phyloP scores from a whole-genome alignment of 352 stramenopile species.

The Phytophthora citrophthora region DNA sequence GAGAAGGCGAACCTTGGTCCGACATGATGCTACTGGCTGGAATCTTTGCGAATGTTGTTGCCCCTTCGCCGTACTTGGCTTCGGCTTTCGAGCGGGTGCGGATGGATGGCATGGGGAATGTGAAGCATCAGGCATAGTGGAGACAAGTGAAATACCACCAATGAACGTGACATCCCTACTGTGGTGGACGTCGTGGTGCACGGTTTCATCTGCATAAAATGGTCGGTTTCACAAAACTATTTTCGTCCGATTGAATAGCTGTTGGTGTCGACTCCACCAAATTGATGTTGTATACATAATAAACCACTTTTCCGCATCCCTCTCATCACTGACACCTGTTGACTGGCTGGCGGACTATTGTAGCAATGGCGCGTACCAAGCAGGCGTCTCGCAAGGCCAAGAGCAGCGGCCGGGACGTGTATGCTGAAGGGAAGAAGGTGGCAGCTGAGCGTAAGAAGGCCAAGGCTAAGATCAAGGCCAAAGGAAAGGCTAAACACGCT shows the following conservation, averaged over 20 bases:
- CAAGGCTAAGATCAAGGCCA: conserved; percentile 69
- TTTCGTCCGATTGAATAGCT: conserved; percentile 20
- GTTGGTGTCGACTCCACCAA: conserved; percentile 4
- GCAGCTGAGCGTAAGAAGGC: conserved; percentile 49
- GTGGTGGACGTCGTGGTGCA: neutral
- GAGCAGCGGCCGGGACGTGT: conserved; percentile 38
- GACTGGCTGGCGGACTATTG: conserved; percentile 4
- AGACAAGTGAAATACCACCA: conserved; percentile 18
- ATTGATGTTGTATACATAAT: neutral
- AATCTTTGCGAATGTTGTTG: conserved; percentile 32
- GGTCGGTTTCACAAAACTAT: conserved; percentile 9
- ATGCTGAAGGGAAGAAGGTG: conserved; percentile 36
- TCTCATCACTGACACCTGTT: neutral
- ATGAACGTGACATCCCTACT: conserved; percentile 7
- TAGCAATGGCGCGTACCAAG: conserved; percentile 61
- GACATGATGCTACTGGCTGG: conserved; percentile 34
- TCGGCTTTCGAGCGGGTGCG: conserved; percentile 22
- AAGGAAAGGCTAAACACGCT: conserved; percentile 57
- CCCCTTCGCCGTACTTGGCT: conserved; percentile 7
- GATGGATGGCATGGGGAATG: conserved; percentile 5
- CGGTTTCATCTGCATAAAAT: conserved; percentile 8
- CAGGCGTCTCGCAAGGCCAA: conserved; percentile 36
- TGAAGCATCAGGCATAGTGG: conserved; percentile 1
- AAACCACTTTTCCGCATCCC: conserved; percentile 1
- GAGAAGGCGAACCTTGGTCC: conserved; percentile 40